Percentiles rank a stretch among this genome's conserved stretches.
Conservation (phyloP, 2,329 filamentous ascomycete genomes). For the Fusarium sublunatum region DNA sequence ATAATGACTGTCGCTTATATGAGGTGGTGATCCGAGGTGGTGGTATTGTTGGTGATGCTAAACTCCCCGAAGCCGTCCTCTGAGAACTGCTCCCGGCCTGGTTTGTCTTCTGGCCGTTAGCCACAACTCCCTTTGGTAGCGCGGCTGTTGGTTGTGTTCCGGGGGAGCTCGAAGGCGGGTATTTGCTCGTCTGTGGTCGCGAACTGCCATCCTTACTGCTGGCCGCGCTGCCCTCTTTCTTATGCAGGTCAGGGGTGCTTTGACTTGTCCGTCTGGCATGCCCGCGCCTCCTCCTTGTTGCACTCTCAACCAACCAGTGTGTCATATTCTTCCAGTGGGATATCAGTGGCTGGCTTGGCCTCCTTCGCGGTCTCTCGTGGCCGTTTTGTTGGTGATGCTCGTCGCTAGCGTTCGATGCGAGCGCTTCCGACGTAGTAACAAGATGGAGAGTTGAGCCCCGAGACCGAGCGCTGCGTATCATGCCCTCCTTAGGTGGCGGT, state of each 20-base stretch:
- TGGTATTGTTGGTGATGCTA: constrained; percentile 47
- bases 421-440: constrained; percentile 72
- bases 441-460: constrained; percentile 88
- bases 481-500: constrained; percentile 86
- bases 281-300: constrained; percentile 63
- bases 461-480: constrained; percentile 74
- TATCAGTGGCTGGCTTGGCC: constrained; percentile 68
- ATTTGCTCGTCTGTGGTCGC: constrained; percentile 70
- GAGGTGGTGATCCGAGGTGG: constrained; percentile 50
- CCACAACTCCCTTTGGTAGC: constrained; percentile 63
- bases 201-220: constrained; percentile 65
- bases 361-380: constrained; percentile 63
- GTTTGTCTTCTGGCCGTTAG: constrained; percentile 60
- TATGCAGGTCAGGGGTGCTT: constrained; percentile 69
- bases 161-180: constrained; percentile 56
- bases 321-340: constrained; percentile 73
- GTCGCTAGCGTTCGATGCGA: constrained; percentile 51
- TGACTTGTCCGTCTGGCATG: constrained; percentile 64
- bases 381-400: constrained; percentile 48
- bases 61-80: constrained; percentile 39
- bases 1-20: constrained; percentile 83
- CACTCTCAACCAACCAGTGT: constrained; percentile 71
- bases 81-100: constrained; percentile 34
- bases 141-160: constrained; percentile 55
- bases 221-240: constrained; percentile 60